phyloP scores from a whole-genome alignment of 2,329 filamentous ascomycete genomes.

The Epichloe gansuensis region DNA sequence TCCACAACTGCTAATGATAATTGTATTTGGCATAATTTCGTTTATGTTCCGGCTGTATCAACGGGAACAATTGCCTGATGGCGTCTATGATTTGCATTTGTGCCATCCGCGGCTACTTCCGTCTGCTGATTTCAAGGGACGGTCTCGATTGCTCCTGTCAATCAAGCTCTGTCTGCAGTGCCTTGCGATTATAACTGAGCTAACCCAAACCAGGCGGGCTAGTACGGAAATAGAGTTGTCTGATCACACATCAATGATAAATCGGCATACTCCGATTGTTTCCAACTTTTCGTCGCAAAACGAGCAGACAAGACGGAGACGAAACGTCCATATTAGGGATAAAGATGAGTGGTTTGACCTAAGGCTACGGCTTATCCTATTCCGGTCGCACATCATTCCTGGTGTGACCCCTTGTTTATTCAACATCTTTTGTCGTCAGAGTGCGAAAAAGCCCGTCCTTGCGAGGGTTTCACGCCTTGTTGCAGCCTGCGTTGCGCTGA shows the following conservation, averaged over 20 bases:
- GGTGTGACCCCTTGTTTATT: constrained; percentile 8
- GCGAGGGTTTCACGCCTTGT: constrained; percentile 10
- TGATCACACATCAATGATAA: too few relatives aligned
- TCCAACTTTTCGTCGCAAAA: not conserved
- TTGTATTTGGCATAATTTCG: not conserved
- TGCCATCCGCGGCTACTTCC: too few relatives aligned
- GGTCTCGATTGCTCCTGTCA: not conserved
- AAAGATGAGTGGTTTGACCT: constrained; percentile 1
- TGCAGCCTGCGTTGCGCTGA: constrained; percentile 6
- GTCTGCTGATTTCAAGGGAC: not conserved
- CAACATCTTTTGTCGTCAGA: constrained; percentile 4
- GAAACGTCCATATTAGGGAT: not conserved
- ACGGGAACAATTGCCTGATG: too few relatives aligned
- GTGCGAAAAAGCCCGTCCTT: constrained; percentile 5
- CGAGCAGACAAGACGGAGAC: not conserved
- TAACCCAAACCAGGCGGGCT: too few relatives aligned
- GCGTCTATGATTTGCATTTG: too few relatives aligned
- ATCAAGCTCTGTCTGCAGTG: not conserved
- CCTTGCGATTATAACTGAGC: not conserved
- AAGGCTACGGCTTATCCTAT: constrained; percentile 7
- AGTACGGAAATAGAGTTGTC: too few relatives aligned
- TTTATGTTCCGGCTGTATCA: too few relatives aligned
- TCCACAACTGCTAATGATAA: not conserved
- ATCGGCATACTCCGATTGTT: constrained; percentile 7
- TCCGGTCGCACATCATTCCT: constrained; percentile 10